Evolutionary conservation across 2,329 filamentous ascomycete species (phyloP).

Genomic region (Lomentospora prolificans): DNA sequence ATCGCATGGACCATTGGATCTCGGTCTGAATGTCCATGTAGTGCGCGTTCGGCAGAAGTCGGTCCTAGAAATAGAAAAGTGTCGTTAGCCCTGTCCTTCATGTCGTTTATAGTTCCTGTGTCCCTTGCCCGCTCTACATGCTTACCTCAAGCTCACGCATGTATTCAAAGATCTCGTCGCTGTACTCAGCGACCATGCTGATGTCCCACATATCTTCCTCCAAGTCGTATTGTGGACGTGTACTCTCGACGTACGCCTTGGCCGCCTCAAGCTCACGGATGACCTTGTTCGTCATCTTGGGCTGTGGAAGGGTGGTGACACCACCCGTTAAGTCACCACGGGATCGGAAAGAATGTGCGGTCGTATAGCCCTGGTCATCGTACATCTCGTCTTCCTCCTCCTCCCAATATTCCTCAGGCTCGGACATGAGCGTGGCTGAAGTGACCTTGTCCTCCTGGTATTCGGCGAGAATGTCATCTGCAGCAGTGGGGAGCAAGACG

Average conservation of each 20-base stretch:
- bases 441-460: constrained; percentile 7
- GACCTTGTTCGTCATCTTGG: constrained; percentile 58
- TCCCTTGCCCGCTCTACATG: too few relatives aligned
- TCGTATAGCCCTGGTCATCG: constrained; percentile 60
- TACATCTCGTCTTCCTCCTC: constrained; percentile 61
- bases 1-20: constrained; percentile 98
- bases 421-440: constrained; percentile 16
- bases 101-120: too few relatives aligned
- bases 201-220: constrained; percentile 89
- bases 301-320: constrained; percentile 54
- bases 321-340: constrained; percentile 53
- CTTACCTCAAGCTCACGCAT: constrained; percentile 80
- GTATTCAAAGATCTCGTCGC: constrained; percentile 90
- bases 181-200: constrained; percentile 96
- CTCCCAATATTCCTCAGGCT: constrained; percentile 64
- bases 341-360: constrained; percentile 65
- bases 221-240: constrained; percentile 60
- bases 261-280: constrained; percentile 62
- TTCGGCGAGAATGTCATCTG: neutral
- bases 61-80: constrained; percentile 38
- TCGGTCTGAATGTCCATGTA: constrained; percentile 98
- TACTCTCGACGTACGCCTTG: constrained; percentile 58
- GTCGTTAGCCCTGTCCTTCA: too few relatives aligned
- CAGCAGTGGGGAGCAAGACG: neutral
- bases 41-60: constrained; percentile 75